These are phyloP conservation scores for Neurospora sp. DNA, from an alignment of 495 filamentous ascomycete species.

Conservation along the genomic window DNA sequence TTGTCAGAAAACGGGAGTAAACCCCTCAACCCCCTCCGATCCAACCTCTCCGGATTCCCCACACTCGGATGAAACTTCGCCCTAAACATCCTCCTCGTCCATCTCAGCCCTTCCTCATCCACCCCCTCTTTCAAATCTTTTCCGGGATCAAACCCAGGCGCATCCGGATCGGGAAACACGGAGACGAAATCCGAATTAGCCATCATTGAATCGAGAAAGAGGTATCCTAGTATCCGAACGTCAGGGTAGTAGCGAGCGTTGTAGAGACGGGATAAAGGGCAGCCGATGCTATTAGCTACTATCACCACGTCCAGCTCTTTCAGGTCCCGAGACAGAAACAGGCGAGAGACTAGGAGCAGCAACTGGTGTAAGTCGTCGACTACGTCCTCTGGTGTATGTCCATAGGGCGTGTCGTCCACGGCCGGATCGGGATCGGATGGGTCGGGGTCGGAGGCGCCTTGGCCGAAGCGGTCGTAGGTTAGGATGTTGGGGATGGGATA, in stretches of 20 bases:
- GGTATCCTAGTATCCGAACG: constrained; percentile 27
- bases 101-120: constrained; percentile 34
- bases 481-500: constrained; percentile 29
- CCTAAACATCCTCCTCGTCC: constrained; percentile 29
- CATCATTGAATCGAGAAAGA: constrained; percentile 54
- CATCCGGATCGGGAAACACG: constrained; percentile 50
- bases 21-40: constrained; percentile 34
- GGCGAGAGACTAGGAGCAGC: constrained; percentile 26
- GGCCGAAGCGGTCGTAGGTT: constrained; percentile 55
- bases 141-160: constrained; percentile 31
- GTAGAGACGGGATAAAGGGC: constrained; percentile 47
- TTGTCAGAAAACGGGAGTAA: constrained; percentile 41
- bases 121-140: constrained; percentile 31
- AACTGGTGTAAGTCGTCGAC: constrained; percentile 44
- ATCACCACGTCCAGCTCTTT: constrained; percentile 29
- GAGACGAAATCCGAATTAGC: constrained; percentile 50
- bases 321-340: background rate
- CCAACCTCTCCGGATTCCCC: constrained; percentile 45
- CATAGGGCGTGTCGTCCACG: constrained; percentile 28
- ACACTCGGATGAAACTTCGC: constrained; percentile 43
- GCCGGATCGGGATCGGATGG: constrained; percentile 30
- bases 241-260: constrained; percentile 32
- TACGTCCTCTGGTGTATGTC: constrained; percentile 40
- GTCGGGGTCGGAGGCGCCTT: constrained; percentile 44
- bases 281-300: constrained; percentile 50